Percentiles rank a stretch among this genome's conserved stretches.
Evolutionary conservation across 2,329 filamentous ascomycete species (phyloP).

Genomic region (Alternaria viburni): DNA sequence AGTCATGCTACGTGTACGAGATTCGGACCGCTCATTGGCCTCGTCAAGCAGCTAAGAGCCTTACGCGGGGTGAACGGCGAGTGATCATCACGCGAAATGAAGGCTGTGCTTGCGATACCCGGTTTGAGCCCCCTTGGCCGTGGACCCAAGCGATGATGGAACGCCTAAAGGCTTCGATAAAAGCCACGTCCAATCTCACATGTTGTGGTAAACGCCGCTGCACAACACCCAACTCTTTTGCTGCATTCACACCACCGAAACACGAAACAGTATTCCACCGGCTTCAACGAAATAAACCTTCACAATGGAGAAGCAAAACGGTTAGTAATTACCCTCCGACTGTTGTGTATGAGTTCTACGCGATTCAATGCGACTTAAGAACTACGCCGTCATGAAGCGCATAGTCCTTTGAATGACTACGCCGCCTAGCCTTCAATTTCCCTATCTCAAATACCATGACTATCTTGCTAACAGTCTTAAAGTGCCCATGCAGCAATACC

Average conservation of each 20-base stretch:
- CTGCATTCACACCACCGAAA: not conserved
- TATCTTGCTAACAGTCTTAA: conserved; percentile 18
- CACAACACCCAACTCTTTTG: not conserved
- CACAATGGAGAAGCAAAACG: conserved; percentile 47
- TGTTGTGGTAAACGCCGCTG: not conserved
- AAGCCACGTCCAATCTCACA: not conserved
- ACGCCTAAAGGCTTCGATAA: conserved; percentile 24
- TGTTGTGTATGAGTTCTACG: not conserved
- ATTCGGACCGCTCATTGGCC: conserved; percentile 13
- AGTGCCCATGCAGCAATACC: conserved; percentile 49
- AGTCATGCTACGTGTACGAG: conserved; percentile 3
- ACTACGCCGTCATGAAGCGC: not conserved
- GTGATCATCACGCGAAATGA: conserved; percentile 18
- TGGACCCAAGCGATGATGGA: conserved; percentile 13
- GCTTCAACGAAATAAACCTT: not conserved
- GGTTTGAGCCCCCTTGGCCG: conserved; percentile 16
- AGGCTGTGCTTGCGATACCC: conserved; percentile 25
- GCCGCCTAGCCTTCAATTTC: not conserved
- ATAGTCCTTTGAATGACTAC: not conserved
- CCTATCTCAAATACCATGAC: not conserved
- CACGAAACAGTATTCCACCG: not conserved
- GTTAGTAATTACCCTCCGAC: conserved; percentile 25
- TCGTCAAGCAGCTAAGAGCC: conserved; percentile 1
- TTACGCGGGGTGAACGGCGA: conserved; percentile 3
- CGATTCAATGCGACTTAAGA: not conserved